phyloP scores from a whole-genome alignment of 2,329 filamentous ascomycete species.

The Epichloe sibirici region DNA sequence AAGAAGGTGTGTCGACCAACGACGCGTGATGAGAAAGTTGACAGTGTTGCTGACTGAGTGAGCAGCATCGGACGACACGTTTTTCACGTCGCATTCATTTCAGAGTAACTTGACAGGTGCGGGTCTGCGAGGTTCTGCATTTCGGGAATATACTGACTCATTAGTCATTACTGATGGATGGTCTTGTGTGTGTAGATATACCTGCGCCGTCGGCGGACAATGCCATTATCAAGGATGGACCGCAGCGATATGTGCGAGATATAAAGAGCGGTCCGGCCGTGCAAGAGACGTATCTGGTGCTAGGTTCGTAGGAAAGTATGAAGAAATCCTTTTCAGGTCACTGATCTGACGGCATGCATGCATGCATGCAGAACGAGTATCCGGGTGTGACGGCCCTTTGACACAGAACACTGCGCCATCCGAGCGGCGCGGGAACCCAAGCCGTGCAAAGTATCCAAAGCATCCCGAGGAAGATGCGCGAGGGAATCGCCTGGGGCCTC shows the following conservation, averaged over 20 bases:
- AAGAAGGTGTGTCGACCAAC: not conserved
- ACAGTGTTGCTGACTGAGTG: not conserved
- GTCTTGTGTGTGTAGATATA: not conserved
- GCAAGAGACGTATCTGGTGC: not conserved
- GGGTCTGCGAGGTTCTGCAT: not conserved
- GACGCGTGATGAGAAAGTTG: not conserved
- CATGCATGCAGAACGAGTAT: not conserved
- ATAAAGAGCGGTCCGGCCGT: not conserved
- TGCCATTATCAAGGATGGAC: slow-evolving; percentile 2
- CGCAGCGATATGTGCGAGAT: not conserved
- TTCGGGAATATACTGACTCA: too few relatives aligned
- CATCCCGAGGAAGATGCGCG: not conserved
- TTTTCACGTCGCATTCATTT: not conserved
- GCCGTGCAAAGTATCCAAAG: too few relatives aligned
- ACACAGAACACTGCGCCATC: too few relatives aligned
- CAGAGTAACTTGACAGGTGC: slow-evolving; percentile 1
- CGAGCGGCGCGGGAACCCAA: not conserved
- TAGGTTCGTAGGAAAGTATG: not conserved
- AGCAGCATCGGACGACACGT: slow-evolving; percentile 1
- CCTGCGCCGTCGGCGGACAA: not conserved
- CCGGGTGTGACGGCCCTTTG: too few relatives aligned
- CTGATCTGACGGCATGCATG: not conserved
- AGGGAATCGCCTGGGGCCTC: not conserved
- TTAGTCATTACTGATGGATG: too few relatives aligned
- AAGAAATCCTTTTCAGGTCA: not conserved